Percentiles rank a stretch among this genome's conserved stretches.
Conservation (phyloP, 176 grass and related monocot species). For the Rhipidocladum racemiflorum region DNA sequence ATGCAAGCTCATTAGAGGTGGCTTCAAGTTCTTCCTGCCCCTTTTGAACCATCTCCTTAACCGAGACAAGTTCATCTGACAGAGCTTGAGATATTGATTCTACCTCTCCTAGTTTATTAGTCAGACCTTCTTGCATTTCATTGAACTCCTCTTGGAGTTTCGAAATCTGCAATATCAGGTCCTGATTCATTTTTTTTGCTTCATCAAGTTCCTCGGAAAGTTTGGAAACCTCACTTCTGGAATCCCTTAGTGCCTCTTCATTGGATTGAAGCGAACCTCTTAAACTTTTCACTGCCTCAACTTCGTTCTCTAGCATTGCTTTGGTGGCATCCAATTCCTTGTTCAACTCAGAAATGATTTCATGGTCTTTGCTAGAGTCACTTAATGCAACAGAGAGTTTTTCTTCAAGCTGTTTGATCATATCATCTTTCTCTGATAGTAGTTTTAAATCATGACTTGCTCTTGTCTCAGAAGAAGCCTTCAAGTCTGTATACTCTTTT, state of each 20-base stretch:
- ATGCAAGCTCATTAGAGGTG: conserved; percentile 53
- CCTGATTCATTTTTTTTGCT: conserved; percentile 60
- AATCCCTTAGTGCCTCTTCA: conserved; percentile 55
- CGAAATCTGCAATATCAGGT: conserved; percentile 59
- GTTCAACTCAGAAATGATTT: conserved; percentile 60
- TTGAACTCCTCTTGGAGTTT: conserved; percentile 61
- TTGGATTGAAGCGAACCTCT: conserved; percentile 58
- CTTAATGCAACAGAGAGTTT: conserved; percentile 66
- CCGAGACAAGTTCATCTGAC: conserved; percentile 63
- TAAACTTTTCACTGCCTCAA: conserved; percentile 42
- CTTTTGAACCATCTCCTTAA: conserved; percentile 70
- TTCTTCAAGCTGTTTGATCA: conserved; percentile 61
- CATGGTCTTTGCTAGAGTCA: conserved; percentile 56
- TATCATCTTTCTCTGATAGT: conserved; percentile 62
- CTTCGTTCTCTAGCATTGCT: conserved; percentile 63
- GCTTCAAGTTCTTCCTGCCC: conserved; percentile 58
- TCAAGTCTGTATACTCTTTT: conserved; percentile 60
- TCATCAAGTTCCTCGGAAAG: conserved; percentile 67
- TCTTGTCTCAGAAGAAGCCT: conserved; percentile 59
- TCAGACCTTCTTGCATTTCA: conserved; percentile 54
- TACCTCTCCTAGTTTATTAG: conserved; percentile 60
- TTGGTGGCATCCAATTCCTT: conserved; percentile 58
- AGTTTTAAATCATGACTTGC: conserved; percentile 48
- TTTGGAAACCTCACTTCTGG: conserved; percentile 56
- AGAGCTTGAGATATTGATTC: conserved; percentile 67